A percentile compares a stretch with the other conserved stretches of the same genome.
These are phyloP conservation scores for Pyrenochaeta sp. DNA, from an alignment of 2,329 filamentous ascomycete species.

Conservation along the genomic window DNA sequence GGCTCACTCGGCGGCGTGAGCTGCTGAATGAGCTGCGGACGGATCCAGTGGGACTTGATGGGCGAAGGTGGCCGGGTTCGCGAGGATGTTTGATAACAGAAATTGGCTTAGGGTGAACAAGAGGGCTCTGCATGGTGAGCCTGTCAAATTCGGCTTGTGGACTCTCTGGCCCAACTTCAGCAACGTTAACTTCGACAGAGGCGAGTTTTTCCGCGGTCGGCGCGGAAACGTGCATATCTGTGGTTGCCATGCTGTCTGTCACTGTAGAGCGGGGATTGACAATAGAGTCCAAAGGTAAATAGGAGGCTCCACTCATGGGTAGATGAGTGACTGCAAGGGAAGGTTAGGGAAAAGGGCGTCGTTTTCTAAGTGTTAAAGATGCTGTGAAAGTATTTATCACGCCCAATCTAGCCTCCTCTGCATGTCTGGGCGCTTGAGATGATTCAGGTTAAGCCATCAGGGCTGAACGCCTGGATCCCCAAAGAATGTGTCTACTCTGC, in stretches of 20 bases:
- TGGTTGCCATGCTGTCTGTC: neutral
- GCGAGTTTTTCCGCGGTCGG: neutral
- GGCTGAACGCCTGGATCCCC: neutral
- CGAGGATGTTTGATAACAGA: neutral
- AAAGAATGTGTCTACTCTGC: neutral
- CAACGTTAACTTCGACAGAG: neutral
- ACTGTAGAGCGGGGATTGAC: neutral
- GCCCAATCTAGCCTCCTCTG: neutral
- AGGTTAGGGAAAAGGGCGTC: neutral
- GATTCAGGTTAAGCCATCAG: no score
- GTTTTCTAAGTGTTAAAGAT: neutral
- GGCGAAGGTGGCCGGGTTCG: neutral
- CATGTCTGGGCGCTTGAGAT: no score
- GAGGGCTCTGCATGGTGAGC: neutral
- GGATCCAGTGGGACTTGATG: slow-evolving; percentile 14
- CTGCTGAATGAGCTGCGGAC: slow-evolving; percentile 7
- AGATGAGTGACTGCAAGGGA: neutral
- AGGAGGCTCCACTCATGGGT: neutral
- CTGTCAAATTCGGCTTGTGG: neutral
- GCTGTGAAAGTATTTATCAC: neutral
- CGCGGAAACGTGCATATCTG: neutral
- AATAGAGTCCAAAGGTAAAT: neutral
- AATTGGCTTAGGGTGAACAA: neutral
- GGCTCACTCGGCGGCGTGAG: slow-evolving; percentile 7
- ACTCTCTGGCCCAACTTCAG: slow-evolving; percentile 1